Base-by-base conservation (phyloP, 2,329 filamentous ascomycete species). In the Coniosporium tulheliwenetii region DNA sequence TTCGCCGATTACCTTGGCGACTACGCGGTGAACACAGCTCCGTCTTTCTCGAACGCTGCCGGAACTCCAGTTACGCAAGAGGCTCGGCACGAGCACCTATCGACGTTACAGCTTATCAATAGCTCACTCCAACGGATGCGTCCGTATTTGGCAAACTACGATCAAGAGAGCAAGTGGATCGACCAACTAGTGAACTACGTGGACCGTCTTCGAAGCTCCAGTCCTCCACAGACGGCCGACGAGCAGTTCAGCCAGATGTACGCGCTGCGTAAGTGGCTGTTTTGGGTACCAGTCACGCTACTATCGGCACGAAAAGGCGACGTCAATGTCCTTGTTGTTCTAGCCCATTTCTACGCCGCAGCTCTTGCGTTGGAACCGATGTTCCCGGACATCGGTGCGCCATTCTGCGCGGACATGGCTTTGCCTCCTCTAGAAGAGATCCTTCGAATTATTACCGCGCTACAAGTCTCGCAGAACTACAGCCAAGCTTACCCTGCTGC, bases 161-260 rank as follows among this genome's bases (percentile, higher is more conserved):
- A 68, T 36, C 56, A 65, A 43, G 66, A 69, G 48, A 51, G 59
- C 12, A 62, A 63, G 46, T 70, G 65, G 65, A 58, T 67, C 1
- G 62, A 64, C 29, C 67, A 70, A 45, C 52, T 70, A 1, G 55
- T 63, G 40, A 57, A 58, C 30, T 69, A 68, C 49, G 54, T 70
- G 19, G 61, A 68, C 40, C 61, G 63, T 10, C 49, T 70, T 30
- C 52, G 62, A 43, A 50, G 52, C 29, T 60, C 64, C 2, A 54
- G 49, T 26, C 56, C 64, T 30, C 57, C 66, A 12, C 59, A 63
- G 39, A 61, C 61, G 2, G 77, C 86, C 16, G 80, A 85, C 47
- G 79, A 93, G 55, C 85, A 93, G 54, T 96, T 95, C 56, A 81
- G 86, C 53, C 82, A 87, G 47, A 75, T 96, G 9, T 87, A 93